phyloP scores from a whole-genome alignment of 495 filamentous ascomycete species.

The Hamigera avellanea region DNA sequence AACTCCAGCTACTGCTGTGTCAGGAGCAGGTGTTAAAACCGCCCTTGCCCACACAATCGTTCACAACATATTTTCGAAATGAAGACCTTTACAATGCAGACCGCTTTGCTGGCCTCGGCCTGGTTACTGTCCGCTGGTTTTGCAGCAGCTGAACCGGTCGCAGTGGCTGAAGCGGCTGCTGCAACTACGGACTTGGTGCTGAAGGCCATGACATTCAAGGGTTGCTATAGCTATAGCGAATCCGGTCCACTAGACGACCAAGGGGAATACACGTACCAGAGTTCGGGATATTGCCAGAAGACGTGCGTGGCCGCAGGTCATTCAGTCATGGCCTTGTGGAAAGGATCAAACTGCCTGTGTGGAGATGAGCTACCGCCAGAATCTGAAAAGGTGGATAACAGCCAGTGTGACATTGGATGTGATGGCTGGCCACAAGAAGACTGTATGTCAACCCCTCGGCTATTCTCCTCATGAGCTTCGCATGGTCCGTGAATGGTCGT shows the following conservation, averaged over 20 bases:
- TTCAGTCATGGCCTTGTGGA: conserved; percentile 30
- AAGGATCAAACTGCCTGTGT: conserved; percentile 35
- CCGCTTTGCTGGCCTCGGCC: conserved; percentile 16
- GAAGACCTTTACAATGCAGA: conserved; percentile 15
- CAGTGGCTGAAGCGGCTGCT: conserved; percentile 4
- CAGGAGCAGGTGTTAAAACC: conserved; percentile 11
- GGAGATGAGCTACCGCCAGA: conserved; percentile 30
- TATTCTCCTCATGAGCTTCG: not conserved
- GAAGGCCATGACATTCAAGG: conserved; percentile 12
- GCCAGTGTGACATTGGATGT: conserved; percentile 28
- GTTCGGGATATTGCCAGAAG: conserved; percentile 33
- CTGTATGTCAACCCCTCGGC: conserved; percentile 30
- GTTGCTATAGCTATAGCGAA: conserved; percentile 25
- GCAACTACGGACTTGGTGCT: conserved; percentile 1
- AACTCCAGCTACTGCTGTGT: conserved; percentile 11
- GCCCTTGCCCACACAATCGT: conserved; percentile 1
- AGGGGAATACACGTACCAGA: conserved; percentile 34
- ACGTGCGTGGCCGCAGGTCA: conserved; percentile 20
- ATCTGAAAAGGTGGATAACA: conserved; percentile 24
- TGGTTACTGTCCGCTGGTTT: conserved; percentile 17
- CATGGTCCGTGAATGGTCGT: not conserved
- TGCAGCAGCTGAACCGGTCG: conserved; percentile 9
- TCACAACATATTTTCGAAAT: conserved; percentile 13
- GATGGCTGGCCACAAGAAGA: conserved; percentile 30
- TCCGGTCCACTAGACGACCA: conserved; percentile 16